These are phyloP conservation scores for Boletus insuetus DNA, from an alignment of 768 basidiomycete species.

Conservation along the genomic window DNA sequence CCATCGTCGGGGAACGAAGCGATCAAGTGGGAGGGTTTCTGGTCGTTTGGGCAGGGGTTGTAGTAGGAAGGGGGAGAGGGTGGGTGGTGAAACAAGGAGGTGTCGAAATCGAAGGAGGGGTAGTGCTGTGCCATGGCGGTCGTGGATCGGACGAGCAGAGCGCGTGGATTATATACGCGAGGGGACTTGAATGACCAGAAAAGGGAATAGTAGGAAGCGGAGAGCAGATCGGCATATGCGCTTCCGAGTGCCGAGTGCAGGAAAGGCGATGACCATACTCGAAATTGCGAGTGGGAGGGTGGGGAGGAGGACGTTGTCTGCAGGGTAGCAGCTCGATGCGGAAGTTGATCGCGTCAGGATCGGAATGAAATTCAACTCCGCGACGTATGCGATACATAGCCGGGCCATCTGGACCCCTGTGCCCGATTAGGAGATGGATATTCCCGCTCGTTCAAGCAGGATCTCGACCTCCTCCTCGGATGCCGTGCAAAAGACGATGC, in stretches of 20 bases:
- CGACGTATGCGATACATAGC: slow-evolving; percentile 6
- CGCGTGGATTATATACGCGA: slow-evolving; percentile 17
- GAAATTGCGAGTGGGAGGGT: too few relatives aligned
- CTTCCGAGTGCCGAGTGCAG: slow-evolving; percentile 2
- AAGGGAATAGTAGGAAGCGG: slow-evolving; percentile 8
- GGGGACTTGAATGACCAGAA: slow-evolving; percentile 5
- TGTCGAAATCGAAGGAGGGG: slow-evolving; percentile 6
- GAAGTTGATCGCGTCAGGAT: slow-evolving; percentile 25
- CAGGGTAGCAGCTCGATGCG: slow-evolving; percentile 7
- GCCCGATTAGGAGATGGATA: not conserved
- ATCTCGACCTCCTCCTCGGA: slow-evolving; percentile 24
- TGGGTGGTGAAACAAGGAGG: slow-evolving; percentile 7
- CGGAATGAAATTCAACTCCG: slow-evolving; percentile 25
- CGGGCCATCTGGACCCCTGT: not conserved
- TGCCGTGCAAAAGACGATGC: slow-evolving; percentile 7
- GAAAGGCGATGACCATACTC: not conserved
- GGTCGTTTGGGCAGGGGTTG: slow-evolving; percentile 1
- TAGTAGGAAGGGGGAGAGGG: slow-evolving; percentile 13
- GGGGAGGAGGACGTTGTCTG: too few relatives aligned
- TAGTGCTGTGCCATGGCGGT: slow-evolving; percentile 21
- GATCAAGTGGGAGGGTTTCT: slow-evolving; percentile 7
- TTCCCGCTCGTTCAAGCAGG: not conserved
- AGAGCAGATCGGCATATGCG: slow-evolving; percentile 18
- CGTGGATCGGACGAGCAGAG: slow-evolving; percentile 1
- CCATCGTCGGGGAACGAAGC: slow-evolving; percentile 23